Evolutionary conservation across 1,284 basidiomycete genomes (phyloP), one percentile per base, ranked within the genome.

Genomic region (Ustilago crameri): DNA sequence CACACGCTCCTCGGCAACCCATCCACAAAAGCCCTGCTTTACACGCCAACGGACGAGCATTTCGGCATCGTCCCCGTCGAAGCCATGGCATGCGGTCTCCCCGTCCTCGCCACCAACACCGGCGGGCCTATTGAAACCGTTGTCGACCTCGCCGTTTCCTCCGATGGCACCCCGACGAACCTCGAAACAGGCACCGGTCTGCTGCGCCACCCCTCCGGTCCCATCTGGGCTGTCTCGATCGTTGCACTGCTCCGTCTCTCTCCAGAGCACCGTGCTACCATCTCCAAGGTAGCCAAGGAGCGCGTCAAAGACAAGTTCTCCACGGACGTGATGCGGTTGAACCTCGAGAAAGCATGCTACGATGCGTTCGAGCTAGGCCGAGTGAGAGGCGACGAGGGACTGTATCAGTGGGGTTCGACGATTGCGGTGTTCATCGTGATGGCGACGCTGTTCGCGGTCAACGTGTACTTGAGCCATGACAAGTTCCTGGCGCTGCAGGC

Each of bases 11-110:
- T 82, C 45, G 58, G 69, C 15, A 67, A 74, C 48, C 50, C 53
- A 5, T 32, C 46, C 20, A 70, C 71, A 12, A 54, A 54, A 5
- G 75, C 65, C 8, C 86, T 98, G 0, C 87, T 98, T 3, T 98
- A 98, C 84, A 98, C 96, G 0, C 95, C 96, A 0, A 86, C 88
- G 2, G 95, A 96, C 83, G 95, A 98, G 81, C 95, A 98, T 84
- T 96, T 98, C 81, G 95, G 95, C 2, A 98, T 98, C 75, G 95
- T 92, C 0, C 95, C 95, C 0, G 88, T 98, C 5, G 96, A 98
- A 83, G 95, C 90, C 0, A 97, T 98, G 93, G 88, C 90, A 2
- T 94, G 91, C 65, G 92, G 93, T 1, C 83, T 98, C 0, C 93
- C 94, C 0, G 91, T 98, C 0, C 84, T 98, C 7, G 94, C 94